A percentile compares a stretch with the other conserved stretches of the same genome.
Evolutionary conservation across 371 early-diverging fungal species (phyloP).

Genomic region (Dinochytrium kinnereticum): DNA sequence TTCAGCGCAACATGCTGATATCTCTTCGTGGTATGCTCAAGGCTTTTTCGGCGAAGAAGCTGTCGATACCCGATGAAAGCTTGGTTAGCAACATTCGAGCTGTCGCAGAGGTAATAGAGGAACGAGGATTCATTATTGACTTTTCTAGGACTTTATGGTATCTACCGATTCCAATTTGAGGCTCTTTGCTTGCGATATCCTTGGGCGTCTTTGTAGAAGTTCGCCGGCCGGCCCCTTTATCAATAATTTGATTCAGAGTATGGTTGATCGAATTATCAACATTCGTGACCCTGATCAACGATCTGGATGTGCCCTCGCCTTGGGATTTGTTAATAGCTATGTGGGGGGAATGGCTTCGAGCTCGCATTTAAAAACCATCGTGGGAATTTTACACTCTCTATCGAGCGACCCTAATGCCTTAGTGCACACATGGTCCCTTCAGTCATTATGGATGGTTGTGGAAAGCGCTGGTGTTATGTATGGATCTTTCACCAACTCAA

Average conservation of each 20-base stretch:
- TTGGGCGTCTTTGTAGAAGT: slow-evolving; percentile 81
- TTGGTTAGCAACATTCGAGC: slow-evolving; percentile 51
- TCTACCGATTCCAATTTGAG: slow-evolving; percentile 73
- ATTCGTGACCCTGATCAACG: slow-evolving; percentile 93
- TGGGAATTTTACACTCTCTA: slow-evolving; percentile 88
- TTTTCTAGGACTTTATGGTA: slow-evolving; percentile 7
- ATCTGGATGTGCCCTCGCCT: slow-evolving; percentile 87
- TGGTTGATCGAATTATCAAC: slow-evolving; percentile 87
- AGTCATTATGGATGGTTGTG: slow-evolving; percentile 84
- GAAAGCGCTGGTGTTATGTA: slow-evolving; percentile 91
- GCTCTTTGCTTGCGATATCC: slow-evolving; percentile 77
- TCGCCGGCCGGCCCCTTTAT: slow-evolving; percentile 70
- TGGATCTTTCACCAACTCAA: slow-evolving; percentile 84
- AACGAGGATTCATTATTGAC: slow-evolving; percentile 13
- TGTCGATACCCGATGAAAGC: slow-evolving; percentile 52
- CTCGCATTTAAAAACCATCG: slow-evolving; percentile 82
- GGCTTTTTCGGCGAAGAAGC: slow-evolving; percentile 60
- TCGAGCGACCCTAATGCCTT: slow-evolving; percentile 91
- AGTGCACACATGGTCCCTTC: slow-evolving; percentile 93
- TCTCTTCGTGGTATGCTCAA: slow-evolving; percentile 73
- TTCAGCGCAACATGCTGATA: slow-evolving; percentile 78
- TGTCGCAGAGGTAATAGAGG: slow-evolving; percentile 57
- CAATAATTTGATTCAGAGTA: slow-evolving; percentile 77
- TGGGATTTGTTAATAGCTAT: slow-evolving; percentile 86
- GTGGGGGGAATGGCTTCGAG: slow-evolving; percentile 92